A percentile compares a stretch with the other conserved stretches of the same genome.
Evolutionary conservation across 495 filamentous ascomycete species (phyloP).

Genomic region (Letharia columbiana): DNA sequence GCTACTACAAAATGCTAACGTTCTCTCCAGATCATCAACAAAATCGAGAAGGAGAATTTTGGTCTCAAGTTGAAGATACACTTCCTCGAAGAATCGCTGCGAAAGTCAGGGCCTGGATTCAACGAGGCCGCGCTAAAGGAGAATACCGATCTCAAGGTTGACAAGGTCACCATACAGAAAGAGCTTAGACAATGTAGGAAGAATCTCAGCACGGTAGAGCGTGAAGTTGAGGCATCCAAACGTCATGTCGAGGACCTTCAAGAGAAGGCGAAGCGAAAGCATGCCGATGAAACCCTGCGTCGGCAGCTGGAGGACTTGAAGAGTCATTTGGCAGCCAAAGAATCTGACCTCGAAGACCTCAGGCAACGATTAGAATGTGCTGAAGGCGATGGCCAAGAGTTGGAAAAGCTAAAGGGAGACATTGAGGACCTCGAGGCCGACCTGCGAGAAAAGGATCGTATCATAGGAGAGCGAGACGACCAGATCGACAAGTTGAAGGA

Average conservation of each 20-base stretch:
- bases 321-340: slow-evolving; percentile 48
- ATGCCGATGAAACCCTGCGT: slow-evolving; percentile 55
- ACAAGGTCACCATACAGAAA: slow-evolving; percentile 74
- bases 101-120: slow-evolving; percentile 77
- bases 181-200: slow-evolving; percentile 81
- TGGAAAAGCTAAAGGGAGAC: slow-evolving; percentile 58
- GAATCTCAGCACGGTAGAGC: slow-evolving; percentile 65
- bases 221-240: slow-evolving; percentile 67
- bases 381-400: slow-evolving; percentile 43
- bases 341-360: slow-evolving; percentile 42
- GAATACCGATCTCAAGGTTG: slow-evolving; percentile 91
- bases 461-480: slow-evolving; percentile 56
- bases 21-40: slow-evolving; percentile 60
- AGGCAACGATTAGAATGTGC: slow-evolving; percentile 38
- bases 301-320: slow-evolving; percentile 54
- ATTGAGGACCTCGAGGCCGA: slow-evolving; percentile 59
- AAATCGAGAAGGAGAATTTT: slow-evolving; percentile 92
- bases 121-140: slow-evolving; percentile 81
- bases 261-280: slow-evolving; percentile 67
- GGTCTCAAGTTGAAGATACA: slow-evolving; percentile 96
- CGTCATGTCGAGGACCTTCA: slow-evolving; percentile 68
- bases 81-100: slow-evolving; percentile 81
- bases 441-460: slow-evolving; percentile 55
- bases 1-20: slow-evolving; percentile 6
- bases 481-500: slow-evolving; percentile 54